Evolutionary conservation across 2,329 filamentous ascomycete genomes (phyloP).

Genomic region (Arthroderma uncinatum): DNA sequence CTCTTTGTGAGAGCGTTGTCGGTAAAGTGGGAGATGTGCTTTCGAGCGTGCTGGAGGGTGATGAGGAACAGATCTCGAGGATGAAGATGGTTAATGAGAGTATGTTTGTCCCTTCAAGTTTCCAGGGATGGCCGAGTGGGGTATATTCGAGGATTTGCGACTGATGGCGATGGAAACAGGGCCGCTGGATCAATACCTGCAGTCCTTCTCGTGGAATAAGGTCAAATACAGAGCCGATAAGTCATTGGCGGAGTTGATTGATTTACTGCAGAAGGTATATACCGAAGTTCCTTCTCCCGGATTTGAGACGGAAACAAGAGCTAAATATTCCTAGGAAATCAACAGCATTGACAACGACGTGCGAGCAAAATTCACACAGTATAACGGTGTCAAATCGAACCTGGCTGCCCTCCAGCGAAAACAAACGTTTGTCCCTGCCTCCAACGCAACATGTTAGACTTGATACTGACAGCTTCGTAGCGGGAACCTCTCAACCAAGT

Average conservation of each 20-base stretch:
- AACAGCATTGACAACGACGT: conserved; percentile 90
- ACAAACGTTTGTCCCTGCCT: conserved; percentile 55
- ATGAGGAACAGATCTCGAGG: conserved; percentile 68
- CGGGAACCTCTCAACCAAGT: conserved; percentile 89
- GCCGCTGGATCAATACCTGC: conserved; percentile 87
- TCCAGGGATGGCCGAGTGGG: background rate
- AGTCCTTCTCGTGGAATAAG: conserved; percentile 90
- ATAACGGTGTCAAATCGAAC: conserved; percentile 80
- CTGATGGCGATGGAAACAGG: conserved; percentile 43
- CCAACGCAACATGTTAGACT: background rate
- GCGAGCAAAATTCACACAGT: conserved; percentile 86
- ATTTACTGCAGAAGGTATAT: conserved; percentile 71
- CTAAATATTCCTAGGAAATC: conserved; percentile 53
- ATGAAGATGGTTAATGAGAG: conserved; percentile 94
- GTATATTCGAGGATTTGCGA: conserved; percentile 8
- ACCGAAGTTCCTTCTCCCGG: background rate
- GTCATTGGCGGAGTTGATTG: conserved; percentile 73
- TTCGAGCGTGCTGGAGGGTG: conserved; percentile 68
- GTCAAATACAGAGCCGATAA: conserved; percentile 94
- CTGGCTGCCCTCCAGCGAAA: conserved; percentile 71
- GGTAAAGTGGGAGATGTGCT: conserved; percentile 81
- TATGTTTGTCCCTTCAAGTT: conserved; percentile 36
- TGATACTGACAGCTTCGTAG: conserved; percentile 34
- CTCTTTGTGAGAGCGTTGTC: conserved; percentile 68
- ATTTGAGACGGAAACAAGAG: background rate